Evolutionary conservation across 2,329 filamentous ascomycete species (phyloP).

Genomic region (Talaromyces sp.): DNA sequence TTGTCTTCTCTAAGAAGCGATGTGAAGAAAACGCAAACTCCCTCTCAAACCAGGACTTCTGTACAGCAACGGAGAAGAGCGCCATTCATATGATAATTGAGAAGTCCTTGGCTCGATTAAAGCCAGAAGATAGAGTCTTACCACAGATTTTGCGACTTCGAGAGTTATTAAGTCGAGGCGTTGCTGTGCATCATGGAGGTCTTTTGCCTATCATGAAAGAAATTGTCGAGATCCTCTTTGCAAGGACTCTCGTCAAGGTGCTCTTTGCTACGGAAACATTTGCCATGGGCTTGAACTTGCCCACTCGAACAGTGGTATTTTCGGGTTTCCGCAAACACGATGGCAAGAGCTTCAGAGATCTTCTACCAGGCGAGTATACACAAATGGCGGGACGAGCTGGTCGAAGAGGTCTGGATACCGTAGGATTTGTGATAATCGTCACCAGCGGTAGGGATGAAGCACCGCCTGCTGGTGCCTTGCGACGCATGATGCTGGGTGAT

Average conservation of each 20-base stretch:
- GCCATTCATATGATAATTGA: constrained; percentile 97
- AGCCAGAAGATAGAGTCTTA: constrained; percentile 82
- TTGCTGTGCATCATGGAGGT: constrained; percentile 94
- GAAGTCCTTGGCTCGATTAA: constrained; percentile 85
- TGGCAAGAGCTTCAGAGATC: constrained; percentile 83
- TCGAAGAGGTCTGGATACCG: constrained; percentile 83
- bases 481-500: constrained; percentile 93
- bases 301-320: constrained; percentile 94
- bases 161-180: constrained; percentile 80
- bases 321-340: constrained; percentile 97
- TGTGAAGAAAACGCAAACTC: constrained; percentile 98
- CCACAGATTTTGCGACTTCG: constrained; percentile 87
- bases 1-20: constrained; percentile 96
- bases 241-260: constrained; percentile 91
- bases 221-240: constrained; percentile 93
- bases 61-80: constrained; percentile 89
- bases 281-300: constrained; percentile 95
- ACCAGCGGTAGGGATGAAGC: constrained; percentile 77
- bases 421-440: constrained; percentile 93
- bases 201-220: constrained; percentile 96
- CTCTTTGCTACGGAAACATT: constrained; percentile 98
- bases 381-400: constrained; percentile 97
- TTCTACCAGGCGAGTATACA: constrained; percentile 93
- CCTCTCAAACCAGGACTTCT: constrained; percentile 91
- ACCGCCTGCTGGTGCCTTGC: constrained; percentile 75